These are phyloP conservation scores for Hirsutella thompsonii DNA, from an alignment of 2,329 filamentous ascomycete genomes.

Conservation along the genomic window DNA sequence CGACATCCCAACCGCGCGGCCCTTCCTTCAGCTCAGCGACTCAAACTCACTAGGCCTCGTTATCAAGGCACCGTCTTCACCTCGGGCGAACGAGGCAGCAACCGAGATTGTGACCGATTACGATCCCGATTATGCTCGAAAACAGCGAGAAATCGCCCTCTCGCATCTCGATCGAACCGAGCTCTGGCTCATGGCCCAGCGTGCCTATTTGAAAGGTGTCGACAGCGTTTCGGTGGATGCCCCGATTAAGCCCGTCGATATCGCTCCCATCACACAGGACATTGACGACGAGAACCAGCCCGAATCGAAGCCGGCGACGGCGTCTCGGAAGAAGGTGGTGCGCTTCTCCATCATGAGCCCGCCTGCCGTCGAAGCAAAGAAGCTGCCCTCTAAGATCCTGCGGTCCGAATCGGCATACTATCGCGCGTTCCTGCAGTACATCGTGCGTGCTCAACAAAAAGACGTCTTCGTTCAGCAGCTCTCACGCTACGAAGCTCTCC, in stretches of 20 bases:
- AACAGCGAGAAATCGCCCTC: slow-evolving; percentile 56
- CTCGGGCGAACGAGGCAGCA: slow-evolving; percentile 40
- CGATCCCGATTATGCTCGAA: slow-evolving; percentile 61
- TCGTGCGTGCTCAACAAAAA: slow-evolving; percentile 48
- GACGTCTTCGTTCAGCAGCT: slow-evolving; percentile 81
- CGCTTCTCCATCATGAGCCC: slow-evolving; percentile 51
- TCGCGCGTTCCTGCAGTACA: slow-evolving; percentile 68
- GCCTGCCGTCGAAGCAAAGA: slow-evolving; percentile 31
- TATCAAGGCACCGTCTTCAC: slow-evolving; percentile 22
- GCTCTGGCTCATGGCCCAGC: slow-evolving; percentile 75
- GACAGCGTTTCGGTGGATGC: slow-evolving; percentile 34
- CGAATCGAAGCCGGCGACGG: slow-evolving; percentile 11
- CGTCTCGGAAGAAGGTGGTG: slow-evolving; percentile 55
- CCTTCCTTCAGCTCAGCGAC: slow-evolving; percentile 19
- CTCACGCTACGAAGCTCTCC: slow-evolving; percentile 76
- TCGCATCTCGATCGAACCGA: slow-evolving; percentile 76
- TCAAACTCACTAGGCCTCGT: slow-evolving; percentile 19
- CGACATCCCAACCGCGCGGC: slow-evolving; percentile 56
- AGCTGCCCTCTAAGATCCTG: slow-evolving; percentile 37
- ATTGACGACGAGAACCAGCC: slow-evolving; percentile 15
- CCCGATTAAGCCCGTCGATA: slow-evolving; percentile 20
- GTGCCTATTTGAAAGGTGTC: slow-evolving; percentile 59
- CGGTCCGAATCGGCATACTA: slow-evolving; percentile 71
- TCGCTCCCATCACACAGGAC: slow-evolving; percentile 17
- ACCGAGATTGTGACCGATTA: slow-evolving; percentile 58